Conservation (phyloP, 192 early-diverging fungal species). For the Rhizoclosmatium globosum region DNA sequence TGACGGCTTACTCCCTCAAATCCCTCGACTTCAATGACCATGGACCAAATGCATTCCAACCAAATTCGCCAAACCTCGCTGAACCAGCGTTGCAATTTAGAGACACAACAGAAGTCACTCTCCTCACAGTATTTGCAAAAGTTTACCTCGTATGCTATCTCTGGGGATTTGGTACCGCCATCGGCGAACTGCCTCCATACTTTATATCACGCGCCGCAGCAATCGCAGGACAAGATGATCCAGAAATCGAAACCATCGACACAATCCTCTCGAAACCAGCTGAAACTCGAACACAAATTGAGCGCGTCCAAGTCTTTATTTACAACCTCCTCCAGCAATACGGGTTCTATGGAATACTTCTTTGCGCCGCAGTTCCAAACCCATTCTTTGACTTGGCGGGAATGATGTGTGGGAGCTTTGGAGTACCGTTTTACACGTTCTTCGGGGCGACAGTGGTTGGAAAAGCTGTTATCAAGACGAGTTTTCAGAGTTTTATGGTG, state of each 20-base stretch:
- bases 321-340: slow-evolving; percentile 75
- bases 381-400: slow-evolving; percentile 97
- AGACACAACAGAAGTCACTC: slow-evolving; percentile 49
- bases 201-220: slow-evolving; percentile 87
- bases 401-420: slow-evolving; percentile 92
- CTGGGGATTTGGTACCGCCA: slow-evolving; percentile 92
- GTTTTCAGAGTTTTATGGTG: slow-evolving; percentile 84
- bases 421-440: slow-evolving; percentile 91
- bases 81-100: slow-evolving; percentile 3
- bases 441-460: slow-evolving; percentile 96
- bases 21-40: slow-evolving; percentile 75
- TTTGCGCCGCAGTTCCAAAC: slow-evolving; percentile 95
- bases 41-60: slow-evolving; percentile 66
- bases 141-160: slow-evolving; percentile 83
- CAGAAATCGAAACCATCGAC: slow-evolving; percentile 50
- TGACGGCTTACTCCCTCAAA: slow-evolving; percentile 84
- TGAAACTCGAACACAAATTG: slow-evolving; percentile 68
- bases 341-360: slow-evolving; percentile 90
- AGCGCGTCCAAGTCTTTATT: slow-evolving; percentile 71
- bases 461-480: slow-evolving; percentile 88
- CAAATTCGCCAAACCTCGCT: background rate
- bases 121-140: slow-evolving; percentile 73
- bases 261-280: slow-evolving; percentile 54
- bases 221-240: slow-evolving; percentile 52
- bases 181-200: slow-evolving; percentile 90